A percentile compares a stretch with the other conserved stretches of the same genome.
phyloP scores from a whole-genome alignment of 345 rosid genomes.

The Heritiera littoralis region DNA sequence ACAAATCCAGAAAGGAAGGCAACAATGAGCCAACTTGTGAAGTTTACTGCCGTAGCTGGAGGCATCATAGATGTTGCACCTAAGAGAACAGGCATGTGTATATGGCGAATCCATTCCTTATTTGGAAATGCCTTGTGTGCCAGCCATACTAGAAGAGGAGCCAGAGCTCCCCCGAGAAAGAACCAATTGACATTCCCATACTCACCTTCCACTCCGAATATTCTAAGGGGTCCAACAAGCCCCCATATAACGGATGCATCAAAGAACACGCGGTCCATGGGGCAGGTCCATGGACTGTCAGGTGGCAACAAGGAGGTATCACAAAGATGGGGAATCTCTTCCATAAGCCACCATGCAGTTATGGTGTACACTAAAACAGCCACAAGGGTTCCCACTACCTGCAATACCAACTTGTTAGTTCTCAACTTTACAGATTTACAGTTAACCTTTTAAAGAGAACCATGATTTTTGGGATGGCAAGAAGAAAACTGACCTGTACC shows the following conservation, averaged over 20 bases:
- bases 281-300: slow-evolving; percentile 80
- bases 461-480: neutral
- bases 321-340: slow-evolving; percentile 60
- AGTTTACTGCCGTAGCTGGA: slow-evolving; percentile 77
- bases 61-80: slow-evolving; percentile 78
- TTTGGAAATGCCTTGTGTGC: slow-evolving; percentile 64
- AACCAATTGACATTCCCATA: slow-evolving; percentile 68
- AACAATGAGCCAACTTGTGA: slow-evolving; percentile 58
- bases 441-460: neutral
- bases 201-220: slow-evolving; percentile 72
- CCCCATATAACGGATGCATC: slow-evolving; percentile 91
- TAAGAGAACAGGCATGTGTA: slow-evolving; percentile 70
- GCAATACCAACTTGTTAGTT: slow-evolving; percentile 14
- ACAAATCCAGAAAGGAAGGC: slow-evolving; percentile 61
- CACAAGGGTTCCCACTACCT: slow-evolving; percentile 69
- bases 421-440: neutral
- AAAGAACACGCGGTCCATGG: slow-evolving; percentile 61
- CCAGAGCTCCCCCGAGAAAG: slow-evolving; percentile 64
- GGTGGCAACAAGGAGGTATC: slow-evolving; percentile 49
- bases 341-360: slow-evolving; percentile 95
- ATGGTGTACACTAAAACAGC: slow-evolving; percentile 53
- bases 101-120: slow-evolving; percentile 52
- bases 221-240: slow-evolving; percentile 76
- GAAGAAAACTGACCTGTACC: slow-evolving; percentile 55
- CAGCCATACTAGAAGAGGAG: slow-evolving; percentile 66